Evolutionary conservation across 441 rosid species (phyloP), one percentile per base, ranked within the genome.

Genomic region (Populus trichocarpa): DNA sequence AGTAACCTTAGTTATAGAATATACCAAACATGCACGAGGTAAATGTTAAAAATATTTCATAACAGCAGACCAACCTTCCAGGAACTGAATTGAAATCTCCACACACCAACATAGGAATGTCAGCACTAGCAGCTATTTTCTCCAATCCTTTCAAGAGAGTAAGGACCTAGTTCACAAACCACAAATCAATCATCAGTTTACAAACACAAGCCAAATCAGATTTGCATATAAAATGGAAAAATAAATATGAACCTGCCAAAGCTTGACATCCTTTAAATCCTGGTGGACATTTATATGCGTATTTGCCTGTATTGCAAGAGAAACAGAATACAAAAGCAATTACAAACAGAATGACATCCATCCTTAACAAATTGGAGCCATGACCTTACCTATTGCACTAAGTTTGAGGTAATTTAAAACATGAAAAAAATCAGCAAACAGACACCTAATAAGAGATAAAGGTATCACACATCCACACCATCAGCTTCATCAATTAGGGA

Each of bases 111-210:
- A 97, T 97, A 32, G 99, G 99, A 81, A 97, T 95, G 87, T 97
- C 98, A 10, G 99, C 99, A 76, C 99, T 97, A n/a, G 97, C 97
- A 63, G 98, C 99, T 77, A 97, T 93, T 84, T 97, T 97, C 84
- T 97, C 99, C 85, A 97, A 87, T 70, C 99, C 99, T 84, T 97
- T 97, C 78, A 97, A 78, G 50, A 97, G 95, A 6, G 99, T 97
- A 78, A 92, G 99, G 46, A 97, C 98, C 99, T 97, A 85, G 73
- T 77, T 80, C 71, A 83, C 33, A 75, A 81, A 63, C 25, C 8
- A 68, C 50, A 71, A 61, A 74, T 69, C 61, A 75, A 30, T 26
- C 67, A 71, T 25, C 50, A 72, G 16, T 33, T 78, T 53, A 74
- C 73, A 23, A 50, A 46, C 36, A 3, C 59, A 59, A 75, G 70